Evolutionary conservation across 148 eudicot genomes (phyloP).

Genomic region (Persicaria tinctoria): DNA sequence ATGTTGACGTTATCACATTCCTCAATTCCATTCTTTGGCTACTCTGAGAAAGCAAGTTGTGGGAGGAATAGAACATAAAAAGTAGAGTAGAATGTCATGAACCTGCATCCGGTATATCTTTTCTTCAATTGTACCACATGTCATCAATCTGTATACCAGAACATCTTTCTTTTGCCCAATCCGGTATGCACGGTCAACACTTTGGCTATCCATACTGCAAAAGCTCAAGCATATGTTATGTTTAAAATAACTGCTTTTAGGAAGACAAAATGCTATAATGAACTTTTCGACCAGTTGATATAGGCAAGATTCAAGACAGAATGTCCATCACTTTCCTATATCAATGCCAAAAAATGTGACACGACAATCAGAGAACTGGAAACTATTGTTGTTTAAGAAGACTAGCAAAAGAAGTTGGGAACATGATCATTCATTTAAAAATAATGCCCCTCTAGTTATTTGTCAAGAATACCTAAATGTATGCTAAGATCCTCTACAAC

Average conservation of each 20-base stretch:
- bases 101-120: constrained; percentile 98
- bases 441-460: not conserved
- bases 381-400: not conserved
- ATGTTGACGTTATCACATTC: not conserved
- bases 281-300: not conserved
- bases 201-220: constrained; percentile 90
- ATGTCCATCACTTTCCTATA: not conserved
- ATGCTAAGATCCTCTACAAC: not conserved
- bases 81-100: not conserved
- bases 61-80: not conserved
- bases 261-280: not conserved
- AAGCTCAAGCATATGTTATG: constrained; percentile 3
- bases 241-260: not conserved
- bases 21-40: not conserved
- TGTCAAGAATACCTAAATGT: not conserved
- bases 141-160: constrained; percentile 89
- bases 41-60: not conserved
- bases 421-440: not conserved
- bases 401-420: not conserved
- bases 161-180: constrained; percentile 98
- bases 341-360: not conserved
- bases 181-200: constrained; percentile 97
- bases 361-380: not conserved
- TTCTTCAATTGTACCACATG: constrained; percentile 92
- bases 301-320: not conserved